These are phyloP conservation scores for Dactylorhiza incarnata DNA, from an alignment of 106 monocot species.

Conservation along the genomic window DNA sequence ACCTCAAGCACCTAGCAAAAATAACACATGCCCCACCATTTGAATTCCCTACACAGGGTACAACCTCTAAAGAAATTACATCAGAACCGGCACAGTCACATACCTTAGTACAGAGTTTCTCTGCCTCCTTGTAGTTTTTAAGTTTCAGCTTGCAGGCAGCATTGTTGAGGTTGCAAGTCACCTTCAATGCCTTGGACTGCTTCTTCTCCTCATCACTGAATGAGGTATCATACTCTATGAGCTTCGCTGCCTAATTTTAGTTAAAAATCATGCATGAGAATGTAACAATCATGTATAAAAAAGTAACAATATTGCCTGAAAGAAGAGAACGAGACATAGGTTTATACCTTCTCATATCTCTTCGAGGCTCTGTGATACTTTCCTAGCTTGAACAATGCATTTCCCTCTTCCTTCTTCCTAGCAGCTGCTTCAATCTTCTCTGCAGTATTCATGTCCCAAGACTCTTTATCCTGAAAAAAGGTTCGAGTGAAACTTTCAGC, in stretches of 20 bases:
- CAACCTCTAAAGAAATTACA: background rate
- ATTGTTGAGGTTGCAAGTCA: conserved; percentile 50
- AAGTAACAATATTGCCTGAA: background rate
- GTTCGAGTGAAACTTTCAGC: background rate
- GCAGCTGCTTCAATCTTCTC: conserved; percentile 83
- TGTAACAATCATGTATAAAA: background rate
- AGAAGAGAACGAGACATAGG: background rate
- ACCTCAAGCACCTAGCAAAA: conserved; percentile 50
- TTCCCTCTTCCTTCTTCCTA: conserved; percentile 80
- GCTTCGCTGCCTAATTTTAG: conserved; percentile 24
- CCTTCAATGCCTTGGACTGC: conserved; percentile 44
- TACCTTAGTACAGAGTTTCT: conserved; percentile 54
- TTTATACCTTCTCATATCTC: conserved; percentile 67
- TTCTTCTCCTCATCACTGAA: conserved; percentile 68
- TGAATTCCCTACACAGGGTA: background rate
- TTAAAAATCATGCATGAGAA: too few relatives aligned
- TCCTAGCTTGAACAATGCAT: conserved; percentile 35
- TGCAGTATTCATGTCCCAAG: conserved; percentile 68
- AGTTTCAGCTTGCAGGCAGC: conserved; percentile 52
- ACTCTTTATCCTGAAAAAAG: conserved; percentile 65
- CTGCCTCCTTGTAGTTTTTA: conserved; percentile 45
- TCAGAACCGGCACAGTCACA: background rate
- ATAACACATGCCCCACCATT: background rate
- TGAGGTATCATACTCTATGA: conserved; percentile 50
- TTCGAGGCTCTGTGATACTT: conserved; percentile 61